These are phyloP conservation scores for Aspergillus brunneoviolaceus DNA, from an alignment of 2,329 filamentous ascomycete species.

Conservation along the genomic window DNA sequence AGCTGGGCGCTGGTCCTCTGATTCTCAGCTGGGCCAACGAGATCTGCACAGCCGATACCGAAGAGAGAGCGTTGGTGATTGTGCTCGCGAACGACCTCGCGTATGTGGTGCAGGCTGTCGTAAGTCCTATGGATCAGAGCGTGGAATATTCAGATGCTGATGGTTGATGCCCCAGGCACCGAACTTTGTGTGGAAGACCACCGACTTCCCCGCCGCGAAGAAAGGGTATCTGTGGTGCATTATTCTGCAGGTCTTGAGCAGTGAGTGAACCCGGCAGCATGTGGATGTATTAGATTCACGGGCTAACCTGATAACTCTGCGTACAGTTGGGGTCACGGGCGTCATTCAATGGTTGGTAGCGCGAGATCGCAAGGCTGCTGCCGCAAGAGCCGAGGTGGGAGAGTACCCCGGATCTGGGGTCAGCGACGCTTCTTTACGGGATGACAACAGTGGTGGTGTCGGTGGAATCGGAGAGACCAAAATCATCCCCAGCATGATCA, in stretches of 20 bases:
- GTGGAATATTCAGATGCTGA: background rate
- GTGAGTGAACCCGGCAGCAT: constrained; percentile 22
- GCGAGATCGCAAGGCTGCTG: background rate
- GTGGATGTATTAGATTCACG: background rate
- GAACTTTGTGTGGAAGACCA: constrained; percentile 47
- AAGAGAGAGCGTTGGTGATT: constrained; percentile 34
- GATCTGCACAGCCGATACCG: constrained; percentile 32
- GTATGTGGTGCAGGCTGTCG: constrained; percentile 36
- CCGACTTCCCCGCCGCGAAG: constrained; percentile 38
- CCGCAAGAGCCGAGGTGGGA: background rate
- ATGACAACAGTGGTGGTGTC: background rate
- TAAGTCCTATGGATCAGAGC: constrained; percentile 10
- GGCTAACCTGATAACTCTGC: background rate
- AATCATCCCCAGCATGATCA: too few species aligned
- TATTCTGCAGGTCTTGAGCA: constrained; percentile 34
- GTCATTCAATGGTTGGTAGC: background rate
- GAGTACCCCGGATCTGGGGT: background rate
- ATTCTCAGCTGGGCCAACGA: constrained; percentile 42
- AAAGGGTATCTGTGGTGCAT: constrained; percentile 42
- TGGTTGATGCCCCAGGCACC: constrained; percentile 22
- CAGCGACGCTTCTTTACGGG: background rate
- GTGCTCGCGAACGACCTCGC: constrained; percentile 34
- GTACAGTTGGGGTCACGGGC: background rate
- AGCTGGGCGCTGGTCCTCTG: constrained; percentile 38
- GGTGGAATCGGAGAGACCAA: too few species aligned